Percentiles rank a stretch among this genome's conserved stretches.
phyloP scores from a whole-genome alignment of 257 asterid species.

The Echium plantagineum region DNA sequence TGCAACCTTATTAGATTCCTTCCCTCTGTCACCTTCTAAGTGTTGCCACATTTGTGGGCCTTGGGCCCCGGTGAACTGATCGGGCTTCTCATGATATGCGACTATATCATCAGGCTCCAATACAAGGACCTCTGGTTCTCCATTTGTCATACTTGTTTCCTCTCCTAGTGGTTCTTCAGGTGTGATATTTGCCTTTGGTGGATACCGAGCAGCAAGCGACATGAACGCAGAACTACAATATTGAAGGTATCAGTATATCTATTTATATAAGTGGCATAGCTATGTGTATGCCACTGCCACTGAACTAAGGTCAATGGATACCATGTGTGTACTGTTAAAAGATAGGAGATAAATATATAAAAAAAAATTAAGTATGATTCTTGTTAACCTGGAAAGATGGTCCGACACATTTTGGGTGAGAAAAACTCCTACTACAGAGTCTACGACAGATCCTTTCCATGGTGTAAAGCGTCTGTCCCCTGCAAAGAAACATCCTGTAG shows the following conservation, averaged over 20 bases:
- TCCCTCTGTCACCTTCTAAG: constrained; percentile 20
- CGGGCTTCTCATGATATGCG: constrained; percentile 28
- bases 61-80: constrained; percentile 22
- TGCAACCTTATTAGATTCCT: constrained; percentile 21
- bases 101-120: constrained; percentile 31
- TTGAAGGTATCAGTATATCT: neutral
- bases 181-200: constrained; percentile 21
- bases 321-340: neutral
- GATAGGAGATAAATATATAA: neutral
- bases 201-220: constrained; percentile 41
- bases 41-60: constrained; percentile 22
- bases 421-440: constrained; percentile 44
- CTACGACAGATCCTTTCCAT: constrained; percentile 53
- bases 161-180: constrained; percentile 28
- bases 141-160: constrained; percentile 15
- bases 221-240: constrained; percentile 46
- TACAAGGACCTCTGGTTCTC: constrained; percentile 36
- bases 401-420: constrained; percentile 53
- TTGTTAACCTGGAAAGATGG: constrained; percentile 43
- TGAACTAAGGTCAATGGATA: neutral
- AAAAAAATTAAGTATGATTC: neutral
- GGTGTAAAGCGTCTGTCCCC: constrained; percentile 49
- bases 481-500: constrained; percentile 8
- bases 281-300: neutral
- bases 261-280: neutral